phyloP scores from a whole-genome alignment of 2,329 filamentous ascomycete genomes.

The Dryadomyces sulphureus region DNA sequence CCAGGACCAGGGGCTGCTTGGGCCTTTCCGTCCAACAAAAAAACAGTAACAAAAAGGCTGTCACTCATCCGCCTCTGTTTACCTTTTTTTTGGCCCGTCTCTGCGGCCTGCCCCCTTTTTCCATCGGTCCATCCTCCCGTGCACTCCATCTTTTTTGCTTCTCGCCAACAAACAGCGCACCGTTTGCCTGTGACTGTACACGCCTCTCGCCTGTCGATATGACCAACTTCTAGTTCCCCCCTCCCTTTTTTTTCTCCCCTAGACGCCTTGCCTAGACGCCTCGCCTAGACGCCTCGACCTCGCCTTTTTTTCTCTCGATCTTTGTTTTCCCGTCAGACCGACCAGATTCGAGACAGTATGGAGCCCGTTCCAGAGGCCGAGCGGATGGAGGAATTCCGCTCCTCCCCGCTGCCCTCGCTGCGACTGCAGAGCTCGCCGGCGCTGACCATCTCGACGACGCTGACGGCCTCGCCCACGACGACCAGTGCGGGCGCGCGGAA shows the following conservation, averaged over 20 bases:
- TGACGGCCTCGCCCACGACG: too few relatives aligned
- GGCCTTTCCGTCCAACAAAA: background rate
- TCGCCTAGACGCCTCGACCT: too few relatives aligned
- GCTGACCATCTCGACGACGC: too few relatives aligned
- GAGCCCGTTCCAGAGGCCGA: constrained; percentile 55
- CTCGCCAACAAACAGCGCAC: background rate
- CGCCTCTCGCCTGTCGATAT: too few relatives aligned
- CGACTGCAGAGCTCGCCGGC: constrained; percentile 25
- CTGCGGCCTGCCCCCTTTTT: background rate
- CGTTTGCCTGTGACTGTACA: too few relatives aligned
- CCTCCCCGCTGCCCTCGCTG: constrained; percentile 39
- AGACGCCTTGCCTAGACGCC: too few relatives aligned
- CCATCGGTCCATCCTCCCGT: background rate
- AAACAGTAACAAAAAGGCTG: too few relatives aligned
- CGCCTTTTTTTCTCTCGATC: background rate
- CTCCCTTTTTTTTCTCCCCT: background rate
- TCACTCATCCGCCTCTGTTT: background rate
- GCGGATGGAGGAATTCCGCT: constrained; percentile 50
- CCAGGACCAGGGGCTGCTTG: background rate
- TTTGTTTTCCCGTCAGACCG: background rate
- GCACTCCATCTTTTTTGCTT: background rate
- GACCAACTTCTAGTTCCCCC: background rate
- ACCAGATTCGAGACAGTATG: constrained; percentile 25
- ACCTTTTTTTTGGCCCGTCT: background rate
- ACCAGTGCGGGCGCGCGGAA: too few relatives aligned